These are phyloP conservation scores for Pseudogymnoascus destructans DNA, from an alignment of 2,329 filamentous ascomycete species.

Conservation along the genomic window DNA sequence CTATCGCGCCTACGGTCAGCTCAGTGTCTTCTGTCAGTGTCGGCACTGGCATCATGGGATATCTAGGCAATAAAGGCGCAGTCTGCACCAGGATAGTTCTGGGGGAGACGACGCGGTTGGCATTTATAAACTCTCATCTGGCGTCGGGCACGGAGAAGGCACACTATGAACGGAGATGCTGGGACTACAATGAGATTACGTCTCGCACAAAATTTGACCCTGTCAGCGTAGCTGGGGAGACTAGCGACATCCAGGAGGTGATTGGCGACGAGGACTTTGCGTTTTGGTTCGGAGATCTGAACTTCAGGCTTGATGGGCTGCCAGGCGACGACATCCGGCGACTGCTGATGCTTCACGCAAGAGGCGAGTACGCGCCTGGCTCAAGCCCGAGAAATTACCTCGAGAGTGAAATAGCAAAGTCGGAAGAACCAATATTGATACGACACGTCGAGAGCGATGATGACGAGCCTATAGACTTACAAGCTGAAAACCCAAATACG, in stretches of 20 bases:
- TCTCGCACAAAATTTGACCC: slow-evolving; percentile 67
- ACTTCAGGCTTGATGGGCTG: slow-evolving; percentile 80
- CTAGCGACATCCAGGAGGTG: slow-evolving; percentile 50
- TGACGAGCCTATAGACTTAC: slow-evolving; percentile 27
- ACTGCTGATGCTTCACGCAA: slow-evolving; percentile 68
- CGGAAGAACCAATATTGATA: slow-evolving; percentile 38
- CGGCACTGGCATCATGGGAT: slow-evolving; percentile 81
- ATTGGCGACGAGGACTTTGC: slow-evolving; percentile 87
- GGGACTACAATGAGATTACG: slow-evolving; percentile 74
- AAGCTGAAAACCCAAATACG: slow-evolving; percentile 21
- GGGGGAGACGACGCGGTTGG: slow-evolving; percentile 76
- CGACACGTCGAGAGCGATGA: slow-evolving; percentile 33
- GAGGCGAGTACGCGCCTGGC: slow-evolving; percentile 57
- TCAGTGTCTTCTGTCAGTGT: slow-evolving; percentile 73
- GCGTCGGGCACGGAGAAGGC: slow-evolving; percentile 71
- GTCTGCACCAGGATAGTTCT: slow-evolving; percentile 70
- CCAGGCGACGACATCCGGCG: slow-evolving; percentile 83
- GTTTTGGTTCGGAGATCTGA: slow-evolving; percentile 94
- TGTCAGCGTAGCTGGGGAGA: slow-evolving; percentile 50
- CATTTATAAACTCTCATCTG: slow-evolving; percentile 86
- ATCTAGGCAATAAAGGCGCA: slow-evolving; percentile 93
- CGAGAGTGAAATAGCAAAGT: slow-evolving; percentile 29
- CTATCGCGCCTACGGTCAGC: slow-evolving; percentile 59
- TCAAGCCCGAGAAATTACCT: slow-evolving; percentile 26
- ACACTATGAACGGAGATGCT: slow-evolving; percentile 71